Evolutionary conservation across 2,329 filamentous ascomycete species (phyloP), one percentile per base, ranked within the genome.

Genomic region (Albifimbria verrucaria): DNA sequence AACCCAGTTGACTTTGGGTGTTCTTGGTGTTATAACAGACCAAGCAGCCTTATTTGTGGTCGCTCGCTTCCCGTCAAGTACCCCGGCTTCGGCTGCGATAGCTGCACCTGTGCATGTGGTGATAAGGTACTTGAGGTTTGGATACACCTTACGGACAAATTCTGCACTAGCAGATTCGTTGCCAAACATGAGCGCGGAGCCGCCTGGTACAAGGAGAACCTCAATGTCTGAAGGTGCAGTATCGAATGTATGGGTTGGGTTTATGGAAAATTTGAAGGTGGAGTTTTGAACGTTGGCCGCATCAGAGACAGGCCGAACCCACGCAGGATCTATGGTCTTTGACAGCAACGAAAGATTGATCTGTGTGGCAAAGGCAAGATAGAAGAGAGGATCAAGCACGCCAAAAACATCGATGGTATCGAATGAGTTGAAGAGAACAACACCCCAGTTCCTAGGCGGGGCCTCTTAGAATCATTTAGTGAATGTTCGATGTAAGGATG

Each of bases 141-240:
- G 75, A 58, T 75, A 81, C 2, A 64, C 60, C 0, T 64, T 60
- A 1, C 63, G 62, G 39, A 85, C 66, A 59, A 78, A 63, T 32
- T 57, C 23, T 2, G 80, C 66, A 0, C 74, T 67, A 2, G 55
- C 57, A 26, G 64, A 51, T 3, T 65, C 72, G 57, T 53, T 53
- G 39, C 36, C 52, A 23, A 43, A 17, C 6, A 74, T 65, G 3
- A 69, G 71, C 2, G 85, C 85, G 0, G 70, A 52, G 1, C 86
- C 85, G 6, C 87, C 86, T 0, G 86, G 86, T 7, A 89, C 67
- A 12, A 90, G 64, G 12, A 89, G 71, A 5, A 88, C 81, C 9
- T 72, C 71, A 1, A 77, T 77, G 3, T 76, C 72, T 4, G 67
- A 68, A 1, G 77, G 79, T 2, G 76, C 72, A 3, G 70, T 64